Evolutionary conservation across 257 asterid genomes (phyloP), one percentile per base, ranked within the genome.

Genomic region (Solanum microdontum): DNA sequence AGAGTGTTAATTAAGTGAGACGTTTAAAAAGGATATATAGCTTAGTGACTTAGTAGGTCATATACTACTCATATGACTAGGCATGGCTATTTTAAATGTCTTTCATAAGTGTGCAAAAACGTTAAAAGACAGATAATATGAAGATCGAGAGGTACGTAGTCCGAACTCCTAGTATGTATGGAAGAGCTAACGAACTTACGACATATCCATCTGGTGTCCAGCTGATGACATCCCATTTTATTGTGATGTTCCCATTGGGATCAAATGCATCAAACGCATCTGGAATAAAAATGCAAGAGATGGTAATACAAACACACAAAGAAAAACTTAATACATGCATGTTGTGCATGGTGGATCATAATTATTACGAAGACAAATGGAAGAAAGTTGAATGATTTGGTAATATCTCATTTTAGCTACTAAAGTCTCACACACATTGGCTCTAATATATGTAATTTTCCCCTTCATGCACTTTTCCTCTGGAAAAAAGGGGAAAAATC

Each of bases 201-300:
- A 92, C 90, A 87, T 94, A 94, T 86, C 95, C 97, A 88, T 94
- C 95, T 12, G 94, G 88, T 9, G 94, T 93, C 95, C 97, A 94
- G 66, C 69, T 84, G 72, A 93, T 88, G 34, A 94, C 85, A 60
- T 94, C 95, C 97, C 97, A 93, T 75, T 92, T 94, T 28, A 94
- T 91, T 6, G 94, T 94, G 91, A 93, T 92, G 28, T 94, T 92
- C 55, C 97, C 95, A 85, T 90, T 92, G 8, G 94, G 94, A 88
- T 93, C 94, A n/a, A 94, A 95, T 21, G 94, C 90, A 79, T 93
- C 94, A 86, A 89, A 89, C 1, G 94, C 97, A 82, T 91, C 94
- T 93, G 93, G 36, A 85, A 60, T 24, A 23, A 75, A 74, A 74
- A 34, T 19, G 28, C 26, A 73, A 33, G 9, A 73, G 82, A 19